Evolutionary conservation across 495 filamentous ascomycete species (phyloP).

Genomic region (Aspergillus asperescens): DNA sequence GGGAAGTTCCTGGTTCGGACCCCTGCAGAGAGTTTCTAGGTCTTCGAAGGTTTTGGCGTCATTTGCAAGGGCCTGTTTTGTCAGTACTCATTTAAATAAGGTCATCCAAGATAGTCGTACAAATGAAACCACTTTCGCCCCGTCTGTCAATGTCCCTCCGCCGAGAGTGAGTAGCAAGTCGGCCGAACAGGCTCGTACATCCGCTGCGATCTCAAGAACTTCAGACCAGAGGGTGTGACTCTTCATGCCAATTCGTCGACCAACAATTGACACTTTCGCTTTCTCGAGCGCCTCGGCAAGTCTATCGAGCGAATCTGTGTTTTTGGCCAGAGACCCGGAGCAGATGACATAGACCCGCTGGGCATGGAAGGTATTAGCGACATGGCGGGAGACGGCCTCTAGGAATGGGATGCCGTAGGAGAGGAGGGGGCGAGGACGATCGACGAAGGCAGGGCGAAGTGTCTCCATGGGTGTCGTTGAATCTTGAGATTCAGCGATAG

Average conservation of each 20-base stretch:
- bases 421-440: constrained; percentile 37
- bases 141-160: constrained; percentile 57
- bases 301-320: constrained; percentile 45
- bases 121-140: constrained; percentile 52
- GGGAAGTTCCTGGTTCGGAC: constrained; percentile 25
- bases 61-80: constrained; percentile 44
- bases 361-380: constrained; percentile 47
- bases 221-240: constrained; percentile 58
- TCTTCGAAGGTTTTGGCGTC: constrained; percentile 37
- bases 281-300: constrained; percentile 43
- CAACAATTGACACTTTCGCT: constrained; percentile 36
- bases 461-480: constrained; percentile 28
- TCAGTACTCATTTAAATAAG: background rate
- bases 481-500: background rate
- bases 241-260: constrained; percentile 51
- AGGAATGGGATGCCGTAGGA: constrained; percentile 50
- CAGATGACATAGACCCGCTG: constrained; percentile 55
- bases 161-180: constrained; percentile 59
- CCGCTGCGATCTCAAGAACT: constrained; percentile 49
- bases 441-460: constrained; percentile 35
- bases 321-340: constrained; percentile 52
- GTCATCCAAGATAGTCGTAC: constrained; percentile 27
- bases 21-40: constrained; percentile 38
- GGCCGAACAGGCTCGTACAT: constrained; percentile 41
- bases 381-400: constrained; percentile 45